Evolutionary conservation across 495 filamentous ascomycete species (phyloP), one percentile per base, ranked within the genome.

Genomic region (Penicillium egyptiacum): DNA sequence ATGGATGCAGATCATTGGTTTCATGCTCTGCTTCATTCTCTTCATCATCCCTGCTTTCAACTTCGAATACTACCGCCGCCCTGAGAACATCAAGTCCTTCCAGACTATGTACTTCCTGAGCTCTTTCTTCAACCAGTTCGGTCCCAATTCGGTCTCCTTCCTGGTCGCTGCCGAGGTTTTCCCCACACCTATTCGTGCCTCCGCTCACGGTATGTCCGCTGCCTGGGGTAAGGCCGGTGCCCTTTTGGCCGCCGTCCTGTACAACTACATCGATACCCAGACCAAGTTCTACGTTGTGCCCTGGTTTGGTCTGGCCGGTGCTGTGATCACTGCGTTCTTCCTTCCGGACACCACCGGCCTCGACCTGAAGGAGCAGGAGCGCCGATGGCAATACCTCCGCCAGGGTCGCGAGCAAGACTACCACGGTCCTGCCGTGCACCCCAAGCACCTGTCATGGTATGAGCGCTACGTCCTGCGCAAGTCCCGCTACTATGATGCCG

Each of bases 51-150:
- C 92, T 7, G 90, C 83, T 31, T 96, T 95, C 82, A 72, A 89
- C 65, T 96, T 82, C 79, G 65, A 88, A 0, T 92, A 92, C 79
- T 96, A 89, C 77, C 88, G 78, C 14, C 68, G 66, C 12, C 75
- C 78, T 0, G 74, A 73, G 16, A 81, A 88, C 63, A 86, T 95
- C 75, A 80, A 86, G 57, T 74, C 77, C 0, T 96, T 96, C 86
- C 90, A 94, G 73, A 83, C 91, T 58, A 94, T 96, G 88, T 83
- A 96, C 80, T 96, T 92, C 79, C 70, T 94, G 46, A 89, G 88
- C 44, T 90, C 87, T 39, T 96, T 96, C 80, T 96, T 96, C 85
- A 95, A 94, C 79, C 92, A 96, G 71, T 96, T 96, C 65, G 91
- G 92, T 8, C 91, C 92, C 72, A 96, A 96, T 80, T 84, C 83